These are phyloP conservation scores for Xanthoconium purpureum DNA, from an alignment of 768 basidiomycete species.

Conservation along the genomic window DNA sequence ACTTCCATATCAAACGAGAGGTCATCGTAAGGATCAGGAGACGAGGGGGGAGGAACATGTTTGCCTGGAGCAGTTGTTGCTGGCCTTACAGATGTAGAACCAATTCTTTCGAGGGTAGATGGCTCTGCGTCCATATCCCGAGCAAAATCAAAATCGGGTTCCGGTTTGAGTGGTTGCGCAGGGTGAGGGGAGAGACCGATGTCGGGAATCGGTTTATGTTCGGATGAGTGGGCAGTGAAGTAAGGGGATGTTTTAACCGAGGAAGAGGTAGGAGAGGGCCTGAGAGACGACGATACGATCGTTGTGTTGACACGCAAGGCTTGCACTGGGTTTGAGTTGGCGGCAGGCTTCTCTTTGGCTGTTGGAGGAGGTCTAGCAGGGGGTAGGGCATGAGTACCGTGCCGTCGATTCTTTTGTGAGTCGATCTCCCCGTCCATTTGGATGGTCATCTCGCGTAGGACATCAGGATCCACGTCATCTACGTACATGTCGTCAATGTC, in stretches of 20 bases:
- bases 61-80: not conserved
- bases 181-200: constrained; percentile 32
- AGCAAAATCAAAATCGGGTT: constrained; percentile 21
- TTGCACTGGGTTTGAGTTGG: constrained; percentile 1
- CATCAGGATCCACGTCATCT: constrained; percentile 31
- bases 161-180: constrained; percentile 17
- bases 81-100: constrained; percentile 10
- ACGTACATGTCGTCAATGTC: constrained; percentile 22
- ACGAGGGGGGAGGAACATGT: constrained; percentile 7
- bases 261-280: constrained; percentile 2
- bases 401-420: not conserved
- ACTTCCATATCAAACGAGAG: constrained; percentile 36
- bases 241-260: constrained; percentile 18
- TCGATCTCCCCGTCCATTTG: constrained; percentile 16
- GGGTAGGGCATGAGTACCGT: not conserved
- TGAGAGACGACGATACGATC: constrained; percentile 10
- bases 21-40: constrained; percentile 32
- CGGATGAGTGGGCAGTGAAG: constrained; percentile 12
- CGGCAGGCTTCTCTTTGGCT: constrained; percentile 1
- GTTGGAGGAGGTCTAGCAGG: not conserved
- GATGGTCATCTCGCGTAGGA: constrained; percentile 22
- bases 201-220: constrained; percentile 17
- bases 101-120: constrained; percentile 5
- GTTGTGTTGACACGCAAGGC: not conserved
- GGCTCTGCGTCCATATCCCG: constrained; percentile 32